Percentiles rank a stretch among this genome's conserved stretches.
These are phyloP conservation scores for Nemania sp. DNA, from an alignment of 2,329 filamentous ascomycete genomes.

Conservation along the genomic window DNA sequence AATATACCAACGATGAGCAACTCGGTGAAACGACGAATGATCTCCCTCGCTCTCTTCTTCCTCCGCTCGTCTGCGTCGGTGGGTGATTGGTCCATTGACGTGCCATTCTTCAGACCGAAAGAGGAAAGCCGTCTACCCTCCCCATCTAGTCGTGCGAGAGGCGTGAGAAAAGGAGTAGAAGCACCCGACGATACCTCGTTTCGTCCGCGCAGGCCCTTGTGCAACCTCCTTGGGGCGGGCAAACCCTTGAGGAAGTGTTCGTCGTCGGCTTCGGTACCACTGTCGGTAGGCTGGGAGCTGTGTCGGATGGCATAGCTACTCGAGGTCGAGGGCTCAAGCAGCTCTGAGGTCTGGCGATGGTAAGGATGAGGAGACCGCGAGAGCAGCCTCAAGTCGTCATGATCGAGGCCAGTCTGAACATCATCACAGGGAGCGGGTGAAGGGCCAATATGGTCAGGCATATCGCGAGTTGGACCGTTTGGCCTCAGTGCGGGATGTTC, in stretches of 20 bases:
- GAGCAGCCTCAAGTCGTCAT: slow-evolving; percentile 51
- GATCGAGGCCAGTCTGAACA: slow-evolving; percentile 38
- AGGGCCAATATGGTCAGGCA: slow-evolving; percentile 52
- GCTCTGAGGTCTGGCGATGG: slow-evolving; percentile 61
- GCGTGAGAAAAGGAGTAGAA: slow-evolving; percentile 60
- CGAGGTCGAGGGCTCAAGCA: slow-evolving; percentile 56
- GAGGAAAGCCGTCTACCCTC: slow-evolving; percentile 37
- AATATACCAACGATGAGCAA: slow-evolving; percentile 55
- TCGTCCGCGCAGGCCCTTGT: slow-evolving; percentile 75
- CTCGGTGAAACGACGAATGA: slow-evolving; percentile 59
- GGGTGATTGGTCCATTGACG: slow-evolving; percentile 26
- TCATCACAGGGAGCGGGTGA: slow-evolving; percentile 39
- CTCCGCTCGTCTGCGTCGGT: slow-evolving; percentile 44
- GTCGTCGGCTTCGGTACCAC: slow-evolving; percentile 93
- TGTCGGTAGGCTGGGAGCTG: slow-evolving; percentile 74
- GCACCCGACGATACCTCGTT: slow-evolving; percentile 59
- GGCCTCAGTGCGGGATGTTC: slow-evolving; percentile 27
- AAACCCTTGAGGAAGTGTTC: slow-evolving; percentile 86
- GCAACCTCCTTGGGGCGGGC: slow-evolving; percentile 76
- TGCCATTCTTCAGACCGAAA: slow-evolving; percentile 31
- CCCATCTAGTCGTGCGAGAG: slow-evolving; percentile 49
- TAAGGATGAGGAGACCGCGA: slow-evolving; percentile 72
- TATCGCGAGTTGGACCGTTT: slow-evolving; percentile 44
- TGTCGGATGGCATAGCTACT: slow-evolving; percentile 53
- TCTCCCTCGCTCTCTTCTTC: slow-evolving; percentile 55